Conservation (phyloP, 805 yeast genomes). For the Hyphopichia homilentoma region DNA sequence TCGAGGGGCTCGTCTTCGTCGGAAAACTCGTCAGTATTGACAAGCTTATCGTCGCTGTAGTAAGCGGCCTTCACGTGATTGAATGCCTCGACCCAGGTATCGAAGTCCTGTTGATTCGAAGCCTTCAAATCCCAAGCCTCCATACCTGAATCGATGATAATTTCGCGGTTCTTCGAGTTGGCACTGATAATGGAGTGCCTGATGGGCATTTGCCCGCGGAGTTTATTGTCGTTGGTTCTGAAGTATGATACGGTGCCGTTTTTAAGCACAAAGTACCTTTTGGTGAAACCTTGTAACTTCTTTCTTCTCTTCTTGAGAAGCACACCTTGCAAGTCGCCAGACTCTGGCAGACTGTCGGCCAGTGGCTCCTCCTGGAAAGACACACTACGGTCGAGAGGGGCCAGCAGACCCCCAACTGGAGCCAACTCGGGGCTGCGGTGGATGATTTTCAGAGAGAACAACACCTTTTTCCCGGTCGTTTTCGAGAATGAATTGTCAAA, state of each 20-base stretch:
- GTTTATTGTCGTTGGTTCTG: constrained; percentile 64
- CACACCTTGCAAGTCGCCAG: constrained; percentile 76
- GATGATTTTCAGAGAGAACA: constrained; percentile 46
- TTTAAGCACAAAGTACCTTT: constrained; percentile 76
- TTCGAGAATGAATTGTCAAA: constrained; percentile 91
- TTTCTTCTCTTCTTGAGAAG: constrained; percentile 76
- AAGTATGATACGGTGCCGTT: constrained; percentile 83
- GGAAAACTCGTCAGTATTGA: constrained; percentile 8
- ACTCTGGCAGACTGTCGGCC: constrained; percentile 32
- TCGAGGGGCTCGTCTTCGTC: constrained; percentile 7
- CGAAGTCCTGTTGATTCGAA: constrained; percentile 58
- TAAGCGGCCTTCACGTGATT: constrained; percentile 43
- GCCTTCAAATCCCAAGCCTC: constrained; percentile 91
- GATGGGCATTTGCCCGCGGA: constrained; percentile 91
- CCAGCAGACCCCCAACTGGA: background rate
- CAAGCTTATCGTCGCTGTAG: too few relatives aligned
- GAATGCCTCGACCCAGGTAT: constrained; percentile 79
- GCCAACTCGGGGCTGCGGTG: background rate
- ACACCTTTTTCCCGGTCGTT: constrained; percentile 74
- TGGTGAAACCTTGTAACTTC: constrained; percentile 80
- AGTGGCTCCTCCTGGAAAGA: constrained; percentile 1
- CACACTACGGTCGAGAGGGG: background rate
- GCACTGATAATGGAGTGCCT: constrained; percentile 80
- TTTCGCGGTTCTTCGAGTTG: constrained; percentile 58
- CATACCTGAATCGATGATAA: constrained; percentile 89